phyloP scores from a whole-genome alignment of 2,329 filamentous ascomycete species.

The Claviceps sp. region DNA sequence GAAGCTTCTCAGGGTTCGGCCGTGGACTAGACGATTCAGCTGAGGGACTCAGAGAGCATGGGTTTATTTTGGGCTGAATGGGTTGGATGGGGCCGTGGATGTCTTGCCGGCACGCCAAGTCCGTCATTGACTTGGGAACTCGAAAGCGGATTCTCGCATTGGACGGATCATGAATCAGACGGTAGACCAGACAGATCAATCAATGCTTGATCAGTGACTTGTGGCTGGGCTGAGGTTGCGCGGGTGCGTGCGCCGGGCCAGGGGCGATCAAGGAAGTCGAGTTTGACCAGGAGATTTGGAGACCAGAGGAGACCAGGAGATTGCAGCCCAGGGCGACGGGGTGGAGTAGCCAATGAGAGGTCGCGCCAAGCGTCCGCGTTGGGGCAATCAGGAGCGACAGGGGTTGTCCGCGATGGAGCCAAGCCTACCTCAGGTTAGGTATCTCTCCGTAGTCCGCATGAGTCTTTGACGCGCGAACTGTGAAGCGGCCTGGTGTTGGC shows the following conservation, averaged over 20 bases:
- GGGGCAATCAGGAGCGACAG: no score
- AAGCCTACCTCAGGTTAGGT: no score
- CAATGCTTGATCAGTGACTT: background rate
- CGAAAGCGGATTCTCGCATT: no score
- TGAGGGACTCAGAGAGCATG: conserved; percentile 1
- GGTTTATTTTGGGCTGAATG: background rate
- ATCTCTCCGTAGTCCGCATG: no score
- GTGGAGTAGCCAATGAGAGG: conserved; percentile 1
- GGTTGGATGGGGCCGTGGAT: background rate
- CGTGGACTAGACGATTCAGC: background rate
- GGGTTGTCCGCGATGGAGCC: no score
- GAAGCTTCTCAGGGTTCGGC: conserved; percentile 3
- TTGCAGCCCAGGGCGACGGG: background rate
- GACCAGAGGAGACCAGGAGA: background rate
- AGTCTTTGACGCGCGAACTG: no score
- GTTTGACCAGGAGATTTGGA: background rate
- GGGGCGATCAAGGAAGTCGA: background rate
- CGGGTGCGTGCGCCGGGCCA: conserved; percentile 1
- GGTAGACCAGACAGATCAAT: background rate
- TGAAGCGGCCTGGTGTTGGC: no score
- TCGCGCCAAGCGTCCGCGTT: background rate
- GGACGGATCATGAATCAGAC: no score
- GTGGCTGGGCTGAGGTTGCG: conserved; percentile 2
- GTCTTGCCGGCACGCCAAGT: conserved; percentile 1
- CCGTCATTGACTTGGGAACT: background rate